Evolutionary conservation across 225 moss, liverwort and hornwort genomes (phyloP).

Genomic region (Physcomitrellopsis africana): DNA sequence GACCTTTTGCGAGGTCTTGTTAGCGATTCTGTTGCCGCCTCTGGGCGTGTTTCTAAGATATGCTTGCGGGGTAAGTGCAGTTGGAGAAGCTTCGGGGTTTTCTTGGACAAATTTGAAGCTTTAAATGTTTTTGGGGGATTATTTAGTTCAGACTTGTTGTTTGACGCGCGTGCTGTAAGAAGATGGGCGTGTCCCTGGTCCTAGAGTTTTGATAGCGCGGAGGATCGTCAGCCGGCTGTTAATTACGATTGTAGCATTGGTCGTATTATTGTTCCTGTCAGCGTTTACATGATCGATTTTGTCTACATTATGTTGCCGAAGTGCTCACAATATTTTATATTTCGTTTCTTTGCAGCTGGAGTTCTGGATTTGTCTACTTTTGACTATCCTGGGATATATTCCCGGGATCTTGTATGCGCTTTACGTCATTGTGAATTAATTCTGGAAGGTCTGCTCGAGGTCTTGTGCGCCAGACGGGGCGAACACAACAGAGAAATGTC

Average conservation of each 20-base stretch:
- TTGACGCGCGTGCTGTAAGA: too few relatives aligned
- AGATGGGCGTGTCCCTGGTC: too few relatives aligned
- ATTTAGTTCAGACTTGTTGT: too few relatives aligned
- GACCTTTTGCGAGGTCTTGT: slow-evolving; percentile 56
- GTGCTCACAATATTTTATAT: slow-evolving; percentile 1
- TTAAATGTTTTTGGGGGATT: too few relatives aligned
- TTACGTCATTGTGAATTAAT: slow-evolving; percentile 46
- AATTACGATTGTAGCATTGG: too few relatives aligned
- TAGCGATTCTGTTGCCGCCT: slow-evolving; percentile 67
- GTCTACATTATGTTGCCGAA: not conserved
- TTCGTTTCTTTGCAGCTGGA: slow-evolving; percentile 37
- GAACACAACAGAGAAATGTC: not conserved
- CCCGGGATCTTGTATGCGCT: slow-evolving; percentile 64
- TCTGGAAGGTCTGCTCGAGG: not conserved
- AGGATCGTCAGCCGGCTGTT: too few relatives aligned
- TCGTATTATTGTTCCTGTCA: too few relatives aligned
- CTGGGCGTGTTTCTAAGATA: slow-evolving; percentile 63
- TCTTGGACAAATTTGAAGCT: not conserved
- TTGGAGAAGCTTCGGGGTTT: not conserved
- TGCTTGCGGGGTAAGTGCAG: slow-evolving; percentile 54
- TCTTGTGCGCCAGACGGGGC: not conserved
- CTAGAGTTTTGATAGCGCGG: too few relatives aligned
- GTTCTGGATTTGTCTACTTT: slow-evolving; percentile 56
- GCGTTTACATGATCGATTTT: not conserved
- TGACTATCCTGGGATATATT: slow-evolving; percentile 62